A percentile compares a stretch with the other conserved stretches of the same genome.
These are phyloP conservation scores for Cerioporus squamosus DNA, from an alignment of 1,284 basidiomycete genomes.

Conservation along the genomic window DNA sequence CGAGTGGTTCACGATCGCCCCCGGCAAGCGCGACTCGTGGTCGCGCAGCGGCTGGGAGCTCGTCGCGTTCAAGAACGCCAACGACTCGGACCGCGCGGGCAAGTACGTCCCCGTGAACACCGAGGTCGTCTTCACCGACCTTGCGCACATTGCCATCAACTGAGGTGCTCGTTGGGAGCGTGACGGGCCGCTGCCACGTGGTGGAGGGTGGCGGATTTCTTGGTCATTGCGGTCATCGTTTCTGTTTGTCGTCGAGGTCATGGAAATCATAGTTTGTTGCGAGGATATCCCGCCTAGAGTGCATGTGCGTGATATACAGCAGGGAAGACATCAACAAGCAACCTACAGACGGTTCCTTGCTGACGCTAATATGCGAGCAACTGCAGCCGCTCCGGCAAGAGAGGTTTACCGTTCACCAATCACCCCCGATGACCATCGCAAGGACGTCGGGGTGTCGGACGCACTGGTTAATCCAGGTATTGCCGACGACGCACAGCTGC, in stretches of 20 bases:
- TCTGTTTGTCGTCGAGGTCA: no score
- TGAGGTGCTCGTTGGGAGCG: neutral
- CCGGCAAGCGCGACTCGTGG: neutral
- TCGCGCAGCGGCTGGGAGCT: neutral
- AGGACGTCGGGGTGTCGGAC: constrained; percentile 6
- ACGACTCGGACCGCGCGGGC: neutral
- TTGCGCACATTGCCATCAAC: neutral
- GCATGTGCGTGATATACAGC: neutral
- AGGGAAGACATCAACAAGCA: neutral
- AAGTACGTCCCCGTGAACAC: neutral
- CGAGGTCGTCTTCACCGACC: neutral
- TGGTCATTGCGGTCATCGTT: no score
- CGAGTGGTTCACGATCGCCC: neutral
- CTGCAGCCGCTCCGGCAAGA: no score
- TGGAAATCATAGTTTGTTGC: no score
- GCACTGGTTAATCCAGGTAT: constrained; percentile 16
- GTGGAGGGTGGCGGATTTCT: no score
- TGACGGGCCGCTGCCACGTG: no score
- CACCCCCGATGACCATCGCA: constrained; percentile 1
- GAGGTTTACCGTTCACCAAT: neutral
- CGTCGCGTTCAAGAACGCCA: neutral
- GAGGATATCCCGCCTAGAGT: neutral
- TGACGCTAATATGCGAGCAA: no score
- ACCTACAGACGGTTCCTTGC: no score
- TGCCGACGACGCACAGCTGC: constrained; percentile 8